phyloP scores from a whole-genome alignment of 768 basidiomycete genomes.

The Suillus fuscotomentosus region DNA sequence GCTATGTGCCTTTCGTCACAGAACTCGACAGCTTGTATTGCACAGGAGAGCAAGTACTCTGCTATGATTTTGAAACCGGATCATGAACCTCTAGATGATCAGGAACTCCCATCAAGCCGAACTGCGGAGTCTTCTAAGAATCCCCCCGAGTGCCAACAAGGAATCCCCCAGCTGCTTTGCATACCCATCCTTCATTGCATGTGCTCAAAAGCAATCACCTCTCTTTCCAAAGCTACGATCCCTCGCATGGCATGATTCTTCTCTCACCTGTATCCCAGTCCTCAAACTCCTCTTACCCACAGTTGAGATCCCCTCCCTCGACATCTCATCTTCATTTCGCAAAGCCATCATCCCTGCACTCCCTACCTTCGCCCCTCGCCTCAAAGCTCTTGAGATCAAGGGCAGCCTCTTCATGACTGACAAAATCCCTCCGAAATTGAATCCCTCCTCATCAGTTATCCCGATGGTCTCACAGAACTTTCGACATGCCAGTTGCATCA shows the following conservation, averaged over 20 bases:
- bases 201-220: too few relatives aligned
- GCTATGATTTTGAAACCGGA: slow-evolving; percentile 19
- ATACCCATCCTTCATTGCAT: too few relatives aligned
- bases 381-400: neutral
- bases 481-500: neutral
- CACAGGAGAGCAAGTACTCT: slow-evolving; percentile 28
- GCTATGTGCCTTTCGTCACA: too few relatives aligned
- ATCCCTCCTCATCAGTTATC: neutral
- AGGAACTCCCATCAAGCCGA: slow-evolving; percentile 15
- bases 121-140: slow-evolving; percentile 9
- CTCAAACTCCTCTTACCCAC: neutral
- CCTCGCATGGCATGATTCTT: too few relatives aligned
- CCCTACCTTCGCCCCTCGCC: neutral
- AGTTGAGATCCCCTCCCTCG: neutral
- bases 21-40: too few relatives aligned
- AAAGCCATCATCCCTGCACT: neutral
- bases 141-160: slow-evolving; percentile 1
- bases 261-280: neutral
- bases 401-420: neutral
- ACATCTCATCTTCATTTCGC: neutral
- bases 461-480: neutral
- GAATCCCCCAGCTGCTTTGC: neutral
- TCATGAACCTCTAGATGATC: slow-evolving; percentile 18
- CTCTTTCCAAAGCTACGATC: too few relatives aligned
- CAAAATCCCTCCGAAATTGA: neutral